Conservation (phyloP, 257 asterid genomes). For the Solanum chiquidenum region DNA sequence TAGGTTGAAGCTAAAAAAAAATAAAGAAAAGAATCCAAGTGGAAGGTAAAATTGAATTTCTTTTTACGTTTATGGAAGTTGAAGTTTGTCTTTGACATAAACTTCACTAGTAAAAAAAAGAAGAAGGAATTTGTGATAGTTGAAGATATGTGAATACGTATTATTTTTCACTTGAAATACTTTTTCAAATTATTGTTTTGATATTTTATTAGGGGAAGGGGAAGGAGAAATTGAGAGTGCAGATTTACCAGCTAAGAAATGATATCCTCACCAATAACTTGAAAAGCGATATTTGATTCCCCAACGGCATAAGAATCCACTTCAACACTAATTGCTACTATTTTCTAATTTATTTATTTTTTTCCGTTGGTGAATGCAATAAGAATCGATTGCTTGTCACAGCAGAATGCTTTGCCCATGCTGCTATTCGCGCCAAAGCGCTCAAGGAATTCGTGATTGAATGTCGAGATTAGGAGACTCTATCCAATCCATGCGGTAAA, state of each 20-base stretch:
- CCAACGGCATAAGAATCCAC: background rate
- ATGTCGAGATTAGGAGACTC: background rate
- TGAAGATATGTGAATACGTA: background rate
- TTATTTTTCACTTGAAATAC: background rate
- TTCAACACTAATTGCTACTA: background rate
- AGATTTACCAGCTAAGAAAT: background rate
- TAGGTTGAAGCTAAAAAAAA: too few species aligned
- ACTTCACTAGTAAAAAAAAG: background rate
- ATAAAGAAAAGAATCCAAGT: too few species aligned
- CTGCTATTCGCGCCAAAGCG: background rate
- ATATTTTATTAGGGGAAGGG: background rate
- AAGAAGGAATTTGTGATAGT: background rate
- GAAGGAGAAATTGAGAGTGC: background rate
- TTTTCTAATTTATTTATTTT: background rate
- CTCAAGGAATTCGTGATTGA: background rate
- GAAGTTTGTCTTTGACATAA: background rate
- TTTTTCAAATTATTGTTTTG: background rate
- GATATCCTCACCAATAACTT: background rate
- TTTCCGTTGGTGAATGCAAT: background rate
- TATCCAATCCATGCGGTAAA: background rate
- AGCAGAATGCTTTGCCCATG: background rate
- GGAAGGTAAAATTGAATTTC: background rate
- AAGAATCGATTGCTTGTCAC: background rate
- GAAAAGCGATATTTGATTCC: background rate
- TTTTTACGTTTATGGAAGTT: background rate